Conservation (phyloP, 331 rosid species). For the Erythrophleum ivorense region DNA sequence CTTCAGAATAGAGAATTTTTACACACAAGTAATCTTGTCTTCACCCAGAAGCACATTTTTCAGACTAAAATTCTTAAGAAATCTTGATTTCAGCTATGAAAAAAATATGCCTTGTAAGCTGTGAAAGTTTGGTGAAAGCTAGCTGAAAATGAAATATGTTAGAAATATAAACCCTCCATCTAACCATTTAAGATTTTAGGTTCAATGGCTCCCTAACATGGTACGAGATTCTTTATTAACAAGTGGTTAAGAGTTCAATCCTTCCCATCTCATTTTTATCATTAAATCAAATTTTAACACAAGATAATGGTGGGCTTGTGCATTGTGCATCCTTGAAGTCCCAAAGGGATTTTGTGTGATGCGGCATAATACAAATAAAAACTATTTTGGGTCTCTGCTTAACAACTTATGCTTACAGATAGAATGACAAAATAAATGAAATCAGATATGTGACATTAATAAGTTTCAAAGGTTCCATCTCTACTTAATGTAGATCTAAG, state of each 20-base stretch:
- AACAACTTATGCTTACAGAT: slow-evolving; percentile 4
- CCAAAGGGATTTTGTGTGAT: background rate
- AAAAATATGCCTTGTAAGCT: background rate
- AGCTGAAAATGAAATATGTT: background rate
- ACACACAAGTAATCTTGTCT: background rate
- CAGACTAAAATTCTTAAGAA: background rate
- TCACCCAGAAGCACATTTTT: background rate
- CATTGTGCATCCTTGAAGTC: background rate
- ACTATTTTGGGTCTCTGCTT: background rate
- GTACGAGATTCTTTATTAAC: background rate
- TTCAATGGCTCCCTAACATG: background rate
- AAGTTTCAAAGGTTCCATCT: slow-evolving; percentile 1
- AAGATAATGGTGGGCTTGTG: background rate
- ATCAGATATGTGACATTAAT: slow-evolving; percentile 6
- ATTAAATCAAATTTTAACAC: background rate
- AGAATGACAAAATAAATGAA: background rate
- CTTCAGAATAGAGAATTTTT: background rate
- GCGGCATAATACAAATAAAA: background rate
- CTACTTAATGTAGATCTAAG: slow-evolving; percentile 8
- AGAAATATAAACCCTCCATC: background rate
- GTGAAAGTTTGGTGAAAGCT: background rate
- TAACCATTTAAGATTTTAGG: background rate
- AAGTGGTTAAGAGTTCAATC: slow-evolving; percentile 5
- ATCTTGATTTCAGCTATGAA: background rate
- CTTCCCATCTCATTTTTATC: background rate